Percentiles rank a stretch among this genome's conserved stretches.
These are phyloP conservation scores for Aspergillus flavus DNA, from an alignment of 2,329 filamentous ascomycete genomes.

Conservation along the genomic window DNA sequence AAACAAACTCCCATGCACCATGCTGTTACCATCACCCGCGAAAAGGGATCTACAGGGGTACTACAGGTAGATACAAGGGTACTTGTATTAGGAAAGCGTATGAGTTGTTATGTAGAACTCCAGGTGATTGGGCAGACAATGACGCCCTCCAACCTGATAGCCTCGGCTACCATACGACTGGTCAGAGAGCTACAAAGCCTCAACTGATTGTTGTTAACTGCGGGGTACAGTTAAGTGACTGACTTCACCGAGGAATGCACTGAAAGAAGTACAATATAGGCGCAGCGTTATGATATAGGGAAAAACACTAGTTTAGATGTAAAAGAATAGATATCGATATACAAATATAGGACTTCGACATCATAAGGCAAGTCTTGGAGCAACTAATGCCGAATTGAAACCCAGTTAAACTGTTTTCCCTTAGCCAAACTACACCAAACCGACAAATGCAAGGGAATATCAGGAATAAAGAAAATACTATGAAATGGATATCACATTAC, in stretches of 20 bases:
- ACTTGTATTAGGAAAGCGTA: background rate
- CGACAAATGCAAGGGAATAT: background rate
- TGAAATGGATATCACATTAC: background rate
- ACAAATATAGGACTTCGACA: background rate
- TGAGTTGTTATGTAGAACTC: background rate
- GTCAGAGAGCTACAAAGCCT: background rate
- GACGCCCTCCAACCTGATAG: background rate
- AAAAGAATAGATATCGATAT: background rate
- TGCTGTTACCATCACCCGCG: background rate
- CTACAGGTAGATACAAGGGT: background rate
- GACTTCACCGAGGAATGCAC: background rate
- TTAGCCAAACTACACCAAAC: slow-evolving; percentile 20
- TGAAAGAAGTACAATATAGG: background rate
- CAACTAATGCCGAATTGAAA: background rate
- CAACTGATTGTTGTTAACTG: background rate
- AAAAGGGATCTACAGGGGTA: background rate
- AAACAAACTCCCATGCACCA: background rate
- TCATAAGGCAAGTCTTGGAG: too few relatives aligned
- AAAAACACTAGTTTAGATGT: background rate
- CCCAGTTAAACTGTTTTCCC: slow-evolving; percentile 15
- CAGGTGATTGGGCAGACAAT: background rate
- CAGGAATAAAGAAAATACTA: background rate
- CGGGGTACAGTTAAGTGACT: background rate
- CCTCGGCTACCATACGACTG: background rate
- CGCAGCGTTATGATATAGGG: background rate